These are phyloP conservation scores for Eutrema heterophyllum DNA, from an alignment of 345 rosid species.

Conservation along the genomic window DNA sequence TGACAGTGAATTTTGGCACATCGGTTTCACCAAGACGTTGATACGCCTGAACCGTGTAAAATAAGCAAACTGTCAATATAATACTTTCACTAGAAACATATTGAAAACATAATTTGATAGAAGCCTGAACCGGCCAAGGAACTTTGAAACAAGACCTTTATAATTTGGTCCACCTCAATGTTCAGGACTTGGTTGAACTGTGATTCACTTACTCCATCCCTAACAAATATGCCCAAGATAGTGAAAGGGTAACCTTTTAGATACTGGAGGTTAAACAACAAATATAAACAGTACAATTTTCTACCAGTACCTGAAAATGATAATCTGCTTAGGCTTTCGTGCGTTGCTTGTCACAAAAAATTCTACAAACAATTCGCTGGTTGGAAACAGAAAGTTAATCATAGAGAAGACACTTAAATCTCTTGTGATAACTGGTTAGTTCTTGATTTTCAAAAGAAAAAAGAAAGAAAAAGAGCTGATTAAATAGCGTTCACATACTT, in stretches of 20 bases:
- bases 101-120: slow-evolving; percentile 7
- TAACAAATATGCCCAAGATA: slow-evolving; percentile 21
- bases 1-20: slow-evolving; percentile 76
- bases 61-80: background rate
- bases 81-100: background rate
- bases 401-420: background rate
- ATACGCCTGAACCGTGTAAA: slow-evolving; percentile 53
- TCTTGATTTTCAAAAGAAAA: background rate
- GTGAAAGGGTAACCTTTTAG: background rate
- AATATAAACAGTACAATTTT: background rate
- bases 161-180: slow-evolving; percentile 79
- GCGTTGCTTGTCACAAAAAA: slow-evolving; percentile 51
- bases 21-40: slow-evolving; percentile 58
- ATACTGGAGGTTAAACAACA: background rate
- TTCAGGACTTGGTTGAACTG: slow-evolving; percentile 84
- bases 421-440: background rate
- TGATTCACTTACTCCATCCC: slow-evolving; percentile 91
- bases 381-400: background rate
- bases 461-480: background rate
- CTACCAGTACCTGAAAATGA: slow-evolving; percentile 65
- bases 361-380: slow-evolving; percentile 68
- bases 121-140: background rate
- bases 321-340: slow-evolving; percentile 68
- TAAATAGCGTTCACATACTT: slow-evolving; percentile 42
- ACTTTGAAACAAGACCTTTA: slow-evolving; percentile 43